Evolutionary conservation across 106 monocot genomes (phyloP).

Genomic region (Agapanthus africanus): DNA sequence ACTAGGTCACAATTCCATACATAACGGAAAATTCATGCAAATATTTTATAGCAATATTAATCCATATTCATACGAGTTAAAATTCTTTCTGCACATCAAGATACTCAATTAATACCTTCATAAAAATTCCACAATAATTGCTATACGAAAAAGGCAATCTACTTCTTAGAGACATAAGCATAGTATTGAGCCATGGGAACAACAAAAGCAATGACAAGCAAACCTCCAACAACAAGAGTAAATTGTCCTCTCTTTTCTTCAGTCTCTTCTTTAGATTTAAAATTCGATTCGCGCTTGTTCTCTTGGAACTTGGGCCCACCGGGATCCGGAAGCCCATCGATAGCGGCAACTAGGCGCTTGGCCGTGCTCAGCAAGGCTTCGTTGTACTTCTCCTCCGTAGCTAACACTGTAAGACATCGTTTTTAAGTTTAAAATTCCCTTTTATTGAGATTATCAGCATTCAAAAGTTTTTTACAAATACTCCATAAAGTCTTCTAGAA

Average conservation of each 20-base stretch:
- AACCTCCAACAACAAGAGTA: slow-evolving; percentile 78
- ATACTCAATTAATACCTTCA: neutral
- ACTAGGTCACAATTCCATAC: too few relatives aligned
- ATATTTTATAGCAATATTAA: too few relatives aligned
- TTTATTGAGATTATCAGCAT: neutral
- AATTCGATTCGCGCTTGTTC: slow-evolving; percentile 89
- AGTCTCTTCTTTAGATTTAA: slow-evolving; percentile 78
- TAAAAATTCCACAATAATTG: neutral
- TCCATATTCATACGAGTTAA: neutral
- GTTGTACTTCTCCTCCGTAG: slow-evolving; percentile 96
- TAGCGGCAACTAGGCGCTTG: slow-evolving; percentile 72
- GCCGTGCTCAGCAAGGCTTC: slow-evolving; percentile 71
- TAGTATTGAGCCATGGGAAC: slow-evolving; percentile 99
- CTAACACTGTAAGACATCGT: slow-evolving; percentile 49
- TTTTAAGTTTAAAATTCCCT: neutral
- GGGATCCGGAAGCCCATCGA: slow-evolving; percentile 84
- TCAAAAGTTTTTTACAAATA: too few relatives aligned
- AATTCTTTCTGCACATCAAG: neutral
- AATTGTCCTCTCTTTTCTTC: slow-evolving; percentile 95
- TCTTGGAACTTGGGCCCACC: slow-evolving; percentile 79
- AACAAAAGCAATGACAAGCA: slow-evolving; percentile 87
- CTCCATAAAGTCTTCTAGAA: neutral
- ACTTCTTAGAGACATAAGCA: slow-evolving; percentile 79
- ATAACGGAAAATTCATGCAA: too few relatives aligned
- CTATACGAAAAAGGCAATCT: neutral